Base-by-base conservation (phyloP, 257 asterid genomes). In the Capsicum rhomboideum region DNA sequence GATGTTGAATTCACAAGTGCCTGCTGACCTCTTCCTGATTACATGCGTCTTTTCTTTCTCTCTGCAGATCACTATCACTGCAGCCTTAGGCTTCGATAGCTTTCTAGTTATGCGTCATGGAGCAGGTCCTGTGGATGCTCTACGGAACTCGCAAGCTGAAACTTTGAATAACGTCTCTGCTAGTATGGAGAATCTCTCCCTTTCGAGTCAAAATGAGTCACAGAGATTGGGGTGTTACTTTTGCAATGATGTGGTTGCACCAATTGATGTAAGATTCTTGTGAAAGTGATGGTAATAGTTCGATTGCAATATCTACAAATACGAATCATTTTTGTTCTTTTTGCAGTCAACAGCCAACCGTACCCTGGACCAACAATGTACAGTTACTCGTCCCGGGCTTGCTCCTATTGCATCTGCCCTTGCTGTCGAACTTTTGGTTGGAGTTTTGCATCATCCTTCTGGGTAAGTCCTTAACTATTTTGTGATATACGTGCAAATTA, bases 31-130 rank as follows among this genome's bases (percentile, higher is more conserved):
- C n/a, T 23, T 74, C 59, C 11, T 46, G 59, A 46, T 74, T 23
- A 46, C 58, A 74, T 0, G 42, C 6, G 59, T 75, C 58, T 13
- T 21, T 74, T 74, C 42, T 49, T 74, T 21, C 13, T 8, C 44
- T 78, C 79, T 80, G 79, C 89, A 95, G 99, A 88, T 97, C 72
- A 87, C 99, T 49, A 92, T 97, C 78, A 91, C 94, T 79, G 97
- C 98, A 69, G 98, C 97, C n/a, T 89, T 97, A 37, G 99, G 99
- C 56, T 97, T 97, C 74, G 99, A 95, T 88, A 93, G 97, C 91
- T 97, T 93, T 90, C 93, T 97, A 81, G 99, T 97, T 80, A 93
- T 97, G 99, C 97, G 98, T 44, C 99, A 97, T 86, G 99, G 99
- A 82, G 92, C 91, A 86, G 97, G 97, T 82, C 97, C 98, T n/a